Evolutionary conservation across 2,329 filamentous ascomycete species (phyloP).

Genomic region (Epichloe festucae): DNA sequence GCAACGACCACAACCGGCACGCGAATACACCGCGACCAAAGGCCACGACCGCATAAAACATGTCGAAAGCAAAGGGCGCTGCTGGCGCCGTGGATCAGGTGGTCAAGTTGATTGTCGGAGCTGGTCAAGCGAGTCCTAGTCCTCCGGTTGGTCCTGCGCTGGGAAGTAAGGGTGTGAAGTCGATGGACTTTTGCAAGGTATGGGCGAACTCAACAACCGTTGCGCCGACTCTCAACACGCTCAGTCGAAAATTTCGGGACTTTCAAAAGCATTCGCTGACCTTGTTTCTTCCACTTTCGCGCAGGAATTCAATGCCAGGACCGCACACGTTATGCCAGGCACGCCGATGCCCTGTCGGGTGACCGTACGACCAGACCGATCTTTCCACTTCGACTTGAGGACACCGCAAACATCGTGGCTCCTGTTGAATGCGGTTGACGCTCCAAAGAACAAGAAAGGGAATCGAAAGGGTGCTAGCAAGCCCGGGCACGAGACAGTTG

Average conservation of each 20-base stretch:
- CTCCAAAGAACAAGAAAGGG: constrained; percentile 58
- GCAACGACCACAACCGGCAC: neutral
- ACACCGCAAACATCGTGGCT: constrained; percentile 92
- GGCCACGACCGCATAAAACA: constrained; percentile 17
- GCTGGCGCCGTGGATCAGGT: constrained; percentile 49
- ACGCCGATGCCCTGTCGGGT: constrained; percentile 85
- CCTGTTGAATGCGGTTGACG: constrained; percentile 69
- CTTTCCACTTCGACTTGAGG: constrained; percentile 84
- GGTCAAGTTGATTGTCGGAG: constrained; percentile 95
- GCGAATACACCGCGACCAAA: constrained; percentile 4
- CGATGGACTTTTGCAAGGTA: constrained; percentile 99
- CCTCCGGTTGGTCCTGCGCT: constrained; percentile 93
- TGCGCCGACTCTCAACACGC: neutral
- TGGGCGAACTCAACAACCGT: neutral
- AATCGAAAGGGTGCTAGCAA: constrained; percentile 66
- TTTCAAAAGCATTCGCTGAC: constrained; percentile 9
- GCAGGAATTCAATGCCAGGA: constrained; percentile 94
- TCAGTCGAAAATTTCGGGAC: too few relatives aligned
- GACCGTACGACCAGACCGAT: constrained; percentile 81
- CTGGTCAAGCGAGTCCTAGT: constrained; percentile 86
- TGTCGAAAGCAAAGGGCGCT: constrained; percentile 38
- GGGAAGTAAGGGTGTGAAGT: constrained; percentile 95
- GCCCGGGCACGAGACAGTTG: constrained; percentile 66
- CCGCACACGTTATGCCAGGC: constrained; percentile 67
- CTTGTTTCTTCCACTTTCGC: neutral